phyloP scores from a whole-genome alignment of 1,139 yeast species.

The Saccharomycopsis hybrid region DNA sequence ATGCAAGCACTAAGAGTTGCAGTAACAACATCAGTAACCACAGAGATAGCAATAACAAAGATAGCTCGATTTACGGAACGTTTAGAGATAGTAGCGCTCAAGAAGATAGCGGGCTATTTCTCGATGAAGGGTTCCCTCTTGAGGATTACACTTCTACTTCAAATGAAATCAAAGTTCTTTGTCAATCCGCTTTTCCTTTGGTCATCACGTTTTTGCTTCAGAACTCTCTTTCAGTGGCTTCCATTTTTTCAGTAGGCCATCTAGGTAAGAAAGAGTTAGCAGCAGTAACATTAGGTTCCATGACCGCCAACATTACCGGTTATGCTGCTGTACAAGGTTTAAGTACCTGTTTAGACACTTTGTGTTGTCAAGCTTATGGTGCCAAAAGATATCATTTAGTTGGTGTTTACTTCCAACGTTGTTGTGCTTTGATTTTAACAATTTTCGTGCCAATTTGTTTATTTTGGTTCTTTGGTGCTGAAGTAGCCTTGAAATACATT shows the following conservation, averaged over 20 bases:
- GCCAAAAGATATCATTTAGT: constrained; percentile 45
- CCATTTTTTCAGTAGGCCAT: constrained; percentile 78
- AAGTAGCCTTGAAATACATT: constrained; percentile 30
- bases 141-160: constrained; percentile 10
- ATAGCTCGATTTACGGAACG: no score
- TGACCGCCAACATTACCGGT: constrained; percentile 72
- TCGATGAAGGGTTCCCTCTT: not conserved
- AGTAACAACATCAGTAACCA: no score
- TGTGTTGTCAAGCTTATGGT: constrained; percentile 73
- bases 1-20: no score
- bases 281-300: constrained; percentile 64
- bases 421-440: constrained; percentile 44
- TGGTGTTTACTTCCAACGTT: constrained; percentile 52
- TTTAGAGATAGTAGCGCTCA: not conserved
- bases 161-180: constrained; percentile 30
- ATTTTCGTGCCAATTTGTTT: constrained; percentile 40
- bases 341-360: constrained; percentile 67
- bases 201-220: constrained; percentile 72
- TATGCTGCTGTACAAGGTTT: constrained; percentile 32
- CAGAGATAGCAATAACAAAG: no score
- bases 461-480: constrained; percentile 47
- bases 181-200: constrained; percentile 48
- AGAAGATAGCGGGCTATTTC: not conserved
- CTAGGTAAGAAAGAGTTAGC: constrained; percentile 74
- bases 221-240: constrained; percentile 76